Evolutionary conservation across 306 rosid genomes (phyloP), one percentile per base, ranked within the genome.

Genomic region (Vachellia pachyceras): DNA sequence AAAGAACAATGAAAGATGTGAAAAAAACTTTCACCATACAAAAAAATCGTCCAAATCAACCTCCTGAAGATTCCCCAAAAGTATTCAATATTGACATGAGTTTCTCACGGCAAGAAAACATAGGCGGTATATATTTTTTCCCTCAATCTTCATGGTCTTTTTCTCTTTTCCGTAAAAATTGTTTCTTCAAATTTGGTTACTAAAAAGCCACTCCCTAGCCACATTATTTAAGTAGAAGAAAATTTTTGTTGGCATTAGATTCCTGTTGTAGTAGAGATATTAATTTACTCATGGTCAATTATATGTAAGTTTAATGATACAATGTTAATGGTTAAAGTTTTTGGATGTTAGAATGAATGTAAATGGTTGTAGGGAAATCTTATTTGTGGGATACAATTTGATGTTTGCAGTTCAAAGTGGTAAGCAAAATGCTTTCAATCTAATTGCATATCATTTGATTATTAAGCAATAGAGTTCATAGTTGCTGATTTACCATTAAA

Each of bases 31-130:
- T 63, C 83, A 72, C 73, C 77, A 61, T 82, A 42, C 68, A 88
- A 91, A 68, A 71, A 54, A 36, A 79, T 87, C 36, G 96, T 85
- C n/a, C n/a, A 47, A 22, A 14, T 75, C 90, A 86, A 87, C 93
- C 97, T 75, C 87, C 73, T 45, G 0, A 57, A 17, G 96, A 90
- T 49, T 71, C 72, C 17, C 54, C 22, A n/a, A 64, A 77, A 75
- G 98, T 84, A 79, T 6, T 36, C 23, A 50, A 82, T 46, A 52
- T 77, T 42, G 81, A 78, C 82, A 61, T 82, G 79, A 63, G 80
- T 69, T 84, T 65, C 83, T 69, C 85, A 33, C 84, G 1, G 39
- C 84, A 20, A 69, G 82, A 72, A n/a, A 60, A 60, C 46, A 76
- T 81, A 45, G 83, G 82, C 39, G 93, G 98, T 95, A 91, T 78